phyloP scores from a whole-genome alignment of 169 alveolate genomes.

The Eimeria falciformis region DNA sequence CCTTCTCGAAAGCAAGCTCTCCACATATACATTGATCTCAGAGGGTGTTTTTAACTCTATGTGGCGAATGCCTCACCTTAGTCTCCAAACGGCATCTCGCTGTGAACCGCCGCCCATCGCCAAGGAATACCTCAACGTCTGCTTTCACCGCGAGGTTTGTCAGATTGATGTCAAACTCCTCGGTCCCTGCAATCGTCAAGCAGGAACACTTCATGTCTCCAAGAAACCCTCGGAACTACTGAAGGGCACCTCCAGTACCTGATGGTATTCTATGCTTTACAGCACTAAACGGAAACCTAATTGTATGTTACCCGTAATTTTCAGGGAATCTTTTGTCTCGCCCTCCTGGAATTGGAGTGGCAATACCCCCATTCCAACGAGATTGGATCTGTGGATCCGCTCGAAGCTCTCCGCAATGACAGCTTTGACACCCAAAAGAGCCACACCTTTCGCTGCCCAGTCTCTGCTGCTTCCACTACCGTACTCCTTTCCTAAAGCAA shows the following conservation, averaged over 20 bases:
- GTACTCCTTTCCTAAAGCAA: conserved; percentile 95
- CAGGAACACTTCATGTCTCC: not conserved
- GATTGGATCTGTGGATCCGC: conserved; percentile 96
- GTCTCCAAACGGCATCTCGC: conserved; percentile 85
- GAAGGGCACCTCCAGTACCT: not conserved
- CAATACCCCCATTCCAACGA: conserved; percentile 97
- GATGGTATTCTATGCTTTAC: not conserved
- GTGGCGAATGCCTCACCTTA: conserved; percentile 44
- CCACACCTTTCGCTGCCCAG: conserved; percentile 99
- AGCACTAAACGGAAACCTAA: not conserved
- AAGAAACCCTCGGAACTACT: not conserved
- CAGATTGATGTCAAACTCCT: conserved; percentile 74
- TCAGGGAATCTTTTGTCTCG: conserved; percentile 92
- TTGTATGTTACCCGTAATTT: conserved; percentile 88
- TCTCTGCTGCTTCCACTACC: conserved; percentile 98
- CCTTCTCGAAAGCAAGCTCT: not conserved
- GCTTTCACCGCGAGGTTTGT: conserved; percentile 58
- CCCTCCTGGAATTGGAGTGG: conserved; percentile 95
- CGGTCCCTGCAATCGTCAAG: conserved; percentile 13
- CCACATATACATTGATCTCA: not conserved
- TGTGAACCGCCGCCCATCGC: conserved; percentile 78
- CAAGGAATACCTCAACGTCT: conserved; percentile 69
- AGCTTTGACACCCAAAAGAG: conserved; percentile 94
- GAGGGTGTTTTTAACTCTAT: not conserved
- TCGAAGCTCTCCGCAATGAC: conserved; percentile 96